Base-by-base conservation (phyloP, 1,284 basidiomycete species). In the Bjerkandera adusta region DNA sequence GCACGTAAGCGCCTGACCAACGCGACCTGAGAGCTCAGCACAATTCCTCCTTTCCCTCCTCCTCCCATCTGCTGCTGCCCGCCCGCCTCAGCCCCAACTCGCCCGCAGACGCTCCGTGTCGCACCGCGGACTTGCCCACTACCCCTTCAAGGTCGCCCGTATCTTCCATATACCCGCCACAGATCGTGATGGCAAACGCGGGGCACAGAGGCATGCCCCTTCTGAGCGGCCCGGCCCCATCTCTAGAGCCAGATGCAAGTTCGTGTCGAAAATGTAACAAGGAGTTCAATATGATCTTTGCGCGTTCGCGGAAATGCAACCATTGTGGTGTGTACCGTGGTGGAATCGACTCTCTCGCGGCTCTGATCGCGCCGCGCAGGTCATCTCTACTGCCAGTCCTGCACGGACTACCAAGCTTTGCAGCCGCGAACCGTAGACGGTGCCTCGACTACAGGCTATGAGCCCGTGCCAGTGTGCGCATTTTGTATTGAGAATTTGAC, bases 251-350 rank as follows among this genome's bases (percentile, higher is more conserved):
- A 20, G 58, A 64, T 15, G 76, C 81, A 47, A 56, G 57, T 29
- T 68, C 72, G 5, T 89, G 86, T 54, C 75, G 84, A 59, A 87
- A 81, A 60, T 89, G 86, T 61, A 77, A 73, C 60, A 88, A 77
- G 61, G 87, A 89, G 61, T 89, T 89, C 63, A 82, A 75, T 56
- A 59, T 85, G 26, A 51, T 89, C 29, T 81, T 89, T 56, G 68
- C 77, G 45, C 69, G 86, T 46, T 72, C 79, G 36, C 73, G 78
- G 54, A 77, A 68, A 52, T 89, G 86, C 61, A 81, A 85, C 61
- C 87, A 89, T 57, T 90, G 86, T 59, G 85, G 86, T 84, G 60
- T 47, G 15, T 29, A 6, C 29, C 51, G 15, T 18, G 15, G 15
- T 22, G 27, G 12, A 5, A 21, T 34, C 15, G 24, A n/a, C 8